Evolutionary conservation across 2,329 filamentous ascomycete genomes (phyloP).

Genomic region (Cytospora mali): DNA sequence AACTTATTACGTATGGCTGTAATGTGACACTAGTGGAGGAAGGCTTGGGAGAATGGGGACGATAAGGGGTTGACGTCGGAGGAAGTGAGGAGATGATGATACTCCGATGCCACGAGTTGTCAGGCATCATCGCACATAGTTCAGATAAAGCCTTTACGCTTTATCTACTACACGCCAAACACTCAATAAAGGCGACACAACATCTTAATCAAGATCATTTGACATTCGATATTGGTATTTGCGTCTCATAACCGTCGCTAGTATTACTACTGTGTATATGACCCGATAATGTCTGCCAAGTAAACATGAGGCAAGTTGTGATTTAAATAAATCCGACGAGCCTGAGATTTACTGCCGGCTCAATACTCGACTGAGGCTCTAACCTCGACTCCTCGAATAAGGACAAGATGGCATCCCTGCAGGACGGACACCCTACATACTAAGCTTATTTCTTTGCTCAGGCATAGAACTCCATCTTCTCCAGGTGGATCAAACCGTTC

Average conservation of each 20-base stretch:
- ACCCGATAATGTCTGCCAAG: neutral
- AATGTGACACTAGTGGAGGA: constrained; percentile 18
- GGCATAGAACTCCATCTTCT: constrained; percentile 48
- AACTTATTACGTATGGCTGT: constrained; percentile 24
- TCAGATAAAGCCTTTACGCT: constrained; percentile 14
- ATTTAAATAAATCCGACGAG: neutral
- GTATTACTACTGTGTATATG: neutral
- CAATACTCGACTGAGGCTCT: neutral
- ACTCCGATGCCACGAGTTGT: constrained; percentile 25
- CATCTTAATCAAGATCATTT: constrained; percentile 8
- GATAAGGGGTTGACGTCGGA: neutral
- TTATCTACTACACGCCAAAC: constrained; percentile 24
- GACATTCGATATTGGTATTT: neutral
- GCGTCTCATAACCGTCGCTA: neutral
- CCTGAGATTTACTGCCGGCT: neutral
- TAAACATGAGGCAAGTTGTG: neutral
- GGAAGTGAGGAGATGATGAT: constrained; percentile 24
- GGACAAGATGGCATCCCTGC: neutral
- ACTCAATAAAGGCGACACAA: constrained; percentile 13
- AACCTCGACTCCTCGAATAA: neutral
- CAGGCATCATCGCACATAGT: constrained; percentile 25
- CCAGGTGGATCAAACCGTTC: constrained; percentile 66
- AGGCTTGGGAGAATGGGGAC: neutral
- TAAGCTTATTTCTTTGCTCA: constrained; percentile 15
- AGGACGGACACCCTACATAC: neutral